These are phyloP conservation scores for Candida gigantensis DNA, from an alignment of 1,139 yeast genomes.

Conservation along the genomic window DNA sequence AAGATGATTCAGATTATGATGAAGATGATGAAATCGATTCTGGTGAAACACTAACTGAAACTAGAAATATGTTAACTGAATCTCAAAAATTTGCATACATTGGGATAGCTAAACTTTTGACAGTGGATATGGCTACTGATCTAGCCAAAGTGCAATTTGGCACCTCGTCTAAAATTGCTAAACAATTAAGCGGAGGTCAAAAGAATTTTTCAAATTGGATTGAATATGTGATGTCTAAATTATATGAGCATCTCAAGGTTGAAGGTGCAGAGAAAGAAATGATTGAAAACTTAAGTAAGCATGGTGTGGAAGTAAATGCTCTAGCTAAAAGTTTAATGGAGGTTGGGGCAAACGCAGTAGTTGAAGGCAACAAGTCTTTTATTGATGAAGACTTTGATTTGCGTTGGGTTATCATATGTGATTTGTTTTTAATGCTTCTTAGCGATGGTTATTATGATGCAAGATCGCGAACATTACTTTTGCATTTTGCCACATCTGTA, in stretches of 20 bases:
- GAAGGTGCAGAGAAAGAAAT: conserved; percentile 72
- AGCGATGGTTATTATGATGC: conserved; percentile 90
- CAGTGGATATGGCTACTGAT: conserved; percentile 80
- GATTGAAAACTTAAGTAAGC: conserved; percentile 85
- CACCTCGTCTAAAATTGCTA: conserved; percentile 53
- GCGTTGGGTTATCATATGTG: conserved; percentile 93
- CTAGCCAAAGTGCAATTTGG: conserved; percentile 62
- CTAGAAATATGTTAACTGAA: conserved; percentile 79
- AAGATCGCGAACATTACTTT: conserved; percentile 75
- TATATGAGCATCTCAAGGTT: conserved; percentile 82
- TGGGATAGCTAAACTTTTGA: conserved; percentile 75
- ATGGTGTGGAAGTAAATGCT: conserved; percentile 78
- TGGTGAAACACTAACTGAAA: conserved; percentile 69
- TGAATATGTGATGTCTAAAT: conserved; percentile 63
- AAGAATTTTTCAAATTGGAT: conserved; percentile 88
- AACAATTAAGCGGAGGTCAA: conserved; percentile 67
- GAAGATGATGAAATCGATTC: conserved; percentile 44
- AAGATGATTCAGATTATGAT: conserved; percentile 35
- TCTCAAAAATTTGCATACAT: conserved; percentile 90
- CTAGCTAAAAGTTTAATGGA: conserved; percentile 59
- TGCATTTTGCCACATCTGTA: conserved; percentile 63
- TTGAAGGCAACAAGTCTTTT: conserved; percentile 11
- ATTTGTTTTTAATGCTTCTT: conserved; percentile 73
- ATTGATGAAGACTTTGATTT: conserved; percentile 54
- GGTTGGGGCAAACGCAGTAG: conserved; percentile 38